These are phyloP conservation scores for Citrus trifoliata DNA, from an alignment of 345 rosid genomes.

Conservation along the genomic window DNA sequence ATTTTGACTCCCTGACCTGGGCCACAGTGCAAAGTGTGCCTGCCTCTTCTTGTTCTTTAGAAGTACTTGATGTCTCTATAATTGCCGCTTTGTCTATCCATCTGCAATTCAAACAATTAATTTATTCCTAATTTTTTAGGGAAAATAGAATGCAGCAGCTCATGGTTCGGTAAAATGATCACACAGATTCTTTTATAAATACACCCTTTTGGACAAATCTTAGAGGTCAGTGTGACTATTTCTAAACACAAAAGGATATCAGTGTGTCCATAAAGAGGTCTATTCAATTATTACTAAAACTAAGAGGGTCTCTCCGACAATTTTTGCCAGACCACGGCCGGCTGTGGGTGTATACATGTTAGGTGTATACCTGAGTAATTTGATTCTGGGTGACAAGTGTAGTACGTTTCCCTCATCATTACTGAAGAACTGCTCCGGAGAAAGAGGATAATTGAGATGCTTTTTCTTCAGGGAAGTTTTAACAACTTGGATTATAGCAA, in stretches of 20 bases:
- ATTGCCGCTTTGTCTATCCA: neutral
- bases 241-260: no score
- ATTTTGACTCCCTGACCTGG: neutral
- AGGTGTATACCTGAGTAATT: neutral
- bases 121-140: no score
- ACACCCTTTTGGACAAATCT: no score
- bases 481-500: neutral
- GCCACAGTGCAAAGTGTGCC: neutral
- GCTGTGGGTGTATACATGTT: no score
- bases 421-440: neutral
- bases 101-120: neutral
- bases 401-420: neutral
- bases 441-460: neutral
- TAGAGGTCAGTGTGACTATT: no score
- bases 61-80: neutral
- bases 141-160: no score
- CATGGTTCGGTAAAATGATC: no score
- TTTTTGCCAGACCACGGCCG: no score
- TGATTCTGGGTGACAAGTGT: neutral
- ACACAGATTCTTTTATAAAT: no score
- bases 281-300: no score
- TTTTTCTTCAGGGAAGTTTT: neutral
- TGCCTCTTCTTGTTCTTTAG: neutral
- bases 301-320: no score
- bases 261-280: no score